Conservation (phyloP, 768 basidiomycete species). For the Phanerodontia chrysosporium region DNA sequence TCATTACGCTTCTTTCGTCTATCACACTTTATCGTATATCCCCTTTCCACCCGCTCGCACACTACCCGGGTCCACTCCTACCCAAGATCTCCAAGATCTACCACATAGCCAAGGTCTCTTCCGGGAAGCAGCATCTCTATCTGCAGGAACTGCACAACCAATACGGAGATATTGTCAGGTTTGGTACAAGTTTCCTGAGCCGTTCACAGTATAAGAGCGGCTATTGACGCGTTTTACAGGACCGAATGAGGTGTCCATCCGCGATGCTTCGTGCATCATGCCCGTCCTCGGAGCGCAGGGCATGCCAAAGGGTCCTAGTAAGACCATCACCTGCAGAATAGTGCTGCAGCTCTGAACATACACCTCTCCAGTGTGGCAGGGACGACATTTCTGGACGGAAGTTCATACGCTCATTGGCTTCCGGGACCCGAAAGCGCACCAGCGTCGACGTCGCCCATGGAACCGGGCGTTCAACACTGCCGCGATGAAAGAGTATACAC, state of each 20-base stretch:
- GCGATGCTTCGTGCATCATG: slow-evolving; percentile 9
- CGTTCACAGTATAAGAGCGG: no score
- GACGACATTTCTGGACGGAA: neutral
- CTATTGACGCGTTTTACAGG: slow-evolving; percentile 7
- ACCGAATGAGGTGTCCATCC: slow-evolving; percentile 18
- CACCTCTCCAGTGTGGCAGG: neutral
- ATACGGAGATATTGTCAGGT: slow-evolving; percentile 34
- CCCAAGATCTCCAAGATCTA: slow-evolving; percentile 39
- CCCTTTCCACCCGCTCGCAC: slow-evolving; percentile 48
- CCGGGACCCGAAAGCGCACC: slow-evolving; percentile 27
- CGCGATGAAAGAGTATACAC: slow-evolving; percentile 42
- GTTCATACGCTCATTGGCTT: neutral
- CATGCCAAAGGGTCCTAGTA: slow-evolving; percentile 16
- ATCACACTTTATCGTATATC: slow-evolving; percentile 41
- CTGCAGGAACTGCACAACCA: slow-evolving; percentile 26
- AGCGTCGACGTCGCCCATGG: slow-evolving; percentile 42
- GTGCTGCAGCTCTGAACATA: neutral
- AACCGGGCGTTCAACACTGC: slow-evolving; percentile 35
- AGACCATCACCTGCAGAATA: neutral
- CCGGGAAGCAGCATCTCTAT: slow-evolving; percentile 33
- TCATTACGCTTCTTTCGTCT: neutral
- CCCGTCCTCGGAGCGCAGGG: slow-evolving; percentile 15
- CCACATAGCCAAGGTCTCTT: slow-evolving; percentile 30
- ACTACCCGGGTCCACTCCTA: slow-evolving; percentile 45
- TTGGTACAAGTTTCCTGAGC: slow-evolving; percentile 30